Conservation (phyloP, 2,329 filamentous ascomycete genomes). For the Alternaria panax region DNA sequence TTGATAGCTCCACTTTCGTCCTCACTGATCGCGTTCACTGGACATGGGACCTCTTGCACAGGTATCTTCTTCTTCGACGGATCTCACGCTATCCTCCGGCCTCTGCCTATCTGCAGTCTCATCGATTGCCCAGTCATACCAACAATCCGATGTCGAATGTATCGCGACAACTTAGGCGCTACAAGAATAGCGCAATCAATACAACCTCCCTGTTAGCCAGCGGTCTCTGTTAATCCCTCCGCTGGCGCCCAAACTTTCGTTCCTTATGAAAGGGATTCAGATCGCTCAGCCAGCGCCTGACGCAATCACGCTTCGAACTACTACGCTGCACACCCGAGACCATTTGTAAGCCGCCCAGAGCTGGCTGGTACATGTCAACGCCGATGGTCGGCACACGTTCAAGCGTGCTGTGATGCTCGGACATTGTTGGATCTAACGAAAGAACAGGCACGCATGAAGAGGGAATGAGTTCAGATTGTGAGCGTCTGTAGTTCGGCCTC, state of each 20-base stretch:
- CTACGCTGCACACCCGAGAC: background rate
- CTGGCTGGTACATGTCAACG: slow-evolving; percentile 14
- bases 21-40: slow-evolving; percentile 5
- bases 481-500: background rate
- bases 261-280: background rate
- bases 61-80: background rate
- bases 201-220: background rate
- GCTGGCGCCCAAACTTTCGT: background rate
- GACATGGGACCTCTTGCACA: background rate
- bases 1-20: background rate
- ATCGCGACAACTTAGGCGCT: too few species aligned
- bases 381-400: slow-evolving; percentile 5
- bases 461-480: background rate
- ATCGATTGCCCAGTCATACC: background rate
- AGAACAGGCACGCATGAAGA: background rate
- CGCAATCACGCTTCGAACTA: background rate
- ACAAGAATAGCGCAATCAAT: background rate
- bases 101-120: background rate
- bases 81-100: background rate
- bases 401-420: background rate
- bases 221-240: background rate
- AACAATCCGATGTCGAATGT: too few species aligned
- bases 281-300: slow-evolving; percentile 10
- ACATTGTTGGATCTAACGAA: background rate
- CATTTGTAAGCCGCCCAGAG: slow-evolving; percentile 14